phyloP scores from a whole-genome alignment of 2,329 filamentous ascomycete genomes.

The Neophaeococcomyces aloes region DNA sequence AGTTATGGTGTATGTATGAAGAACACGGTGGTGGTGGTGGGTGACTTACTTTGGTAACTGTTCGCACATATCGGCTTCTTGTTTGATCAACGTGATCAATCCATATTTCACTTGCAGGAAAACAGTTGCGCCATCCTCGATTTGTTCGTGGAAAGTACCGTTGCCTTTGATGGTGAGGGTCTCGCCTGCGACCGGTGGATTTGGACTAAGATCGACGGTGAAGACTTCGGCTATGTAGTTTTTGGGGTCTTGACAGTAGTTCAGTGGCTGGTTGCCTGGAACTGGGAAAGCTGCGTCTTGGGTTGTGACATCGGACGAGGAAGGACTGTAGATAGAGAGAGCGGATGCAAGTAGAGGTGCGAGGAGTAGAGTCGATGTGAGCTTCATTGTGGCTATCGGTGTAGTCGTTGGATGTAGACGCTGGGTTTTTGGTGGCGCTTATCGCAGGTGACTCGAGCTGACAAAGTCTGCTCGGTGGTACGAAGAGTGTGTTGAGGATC shows the following conservation, averaged over 20 bases:
- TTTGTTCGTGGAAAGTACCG: conserved; percentile 61
- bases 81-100: conserved; percentile 76
- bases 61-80: conserved; percentile 75
- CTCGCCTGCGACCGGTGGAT: conserved; percentile 76
- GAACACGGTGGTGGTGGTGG: too few relatives aligned
- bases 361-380: conserved; percentile 2
- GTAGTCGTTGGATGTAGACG: background rate
- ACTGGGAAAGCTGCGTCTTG: conserved; percentile 50
- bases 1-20: too few relatives aligned
- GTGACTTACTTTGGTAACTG: conserved; percentile 34
- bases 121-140: conserved; percentile 72
- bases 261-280: conserved; percentile 74
- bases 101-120: conserved; percentile 85
- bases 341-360: conserved; percentile 3
- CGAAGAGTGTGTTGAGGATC: too few relatives aligned
- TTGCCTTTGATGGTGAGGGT: conserved; percentile 67
- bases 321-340: background rate
- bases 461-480: too few relatives aligned
- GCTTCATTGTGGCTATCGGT: conserved; percentile 1
- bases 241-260: conserved; percentile 61
- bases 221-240: conserved; percentile 66
- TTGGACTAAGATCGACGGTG: conserved; percentile 69
- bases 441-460: too few relatives aligned
- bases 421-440: background rate
- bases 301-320: background rate